Conservation (phyloP, 768 basidiomycete species). For the Vishniacozyma victoriae region DNA sequence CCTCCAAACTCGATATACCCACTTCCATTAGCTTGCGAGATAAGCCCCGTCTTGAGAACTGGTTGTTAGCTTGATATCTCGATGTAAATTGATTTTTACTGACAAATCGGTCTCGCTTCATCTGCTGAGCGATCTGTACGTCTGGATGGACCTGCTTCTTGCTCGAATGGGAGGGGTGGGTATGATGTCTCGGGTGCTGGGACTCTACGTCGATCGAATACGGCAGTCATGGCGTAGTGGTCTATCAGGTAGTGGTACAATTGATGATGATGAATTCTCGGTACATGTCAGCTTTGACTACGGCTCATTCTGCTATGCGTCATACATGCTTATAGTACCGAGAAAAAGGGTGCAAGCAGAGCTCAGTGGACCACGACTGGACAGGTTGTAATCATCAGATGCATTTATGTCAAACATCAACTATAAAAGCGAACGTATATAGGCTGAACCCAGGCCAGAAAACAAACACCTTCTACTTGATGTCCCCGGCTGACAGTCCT, state of each 20-base stretch:
- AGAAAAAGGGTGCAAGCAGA: too few species aligned
- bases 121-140: conserved; percentile 52
- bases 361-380: background rate
- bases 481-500: too few species aligned
- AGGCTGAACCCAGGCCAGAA: too few species aligned
- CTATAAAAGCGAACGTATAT: background rate
- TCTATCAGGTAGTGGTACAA: background rate
- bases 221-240: conserved; percentile 15
- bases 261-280: background rate
- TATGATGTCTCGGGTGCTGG: conserved; percentile 84
- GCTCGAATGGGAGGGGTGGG: conserved; percentile 55
- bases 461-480: too few species aligned
- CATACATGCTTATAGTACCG: background rate
- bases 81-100: conserved; percentile 30
- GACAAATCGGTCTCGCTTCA: conserved; percentile 85
- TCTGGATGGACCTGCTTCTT: conserved; percentile 30
- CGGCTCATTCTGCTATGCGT: background rate
- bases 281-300: background rate
- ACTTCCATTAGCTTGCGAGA: conserved; percentile 90
- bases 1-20: conserved; percentile 90
- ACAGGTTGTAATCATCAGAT: background rate
- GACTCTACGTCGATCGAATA: conserved; percentile 74
- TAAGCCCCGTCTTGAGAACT: conserved; percentile 87
- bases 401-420: background rate
- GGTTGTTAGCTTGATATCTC: conserved; percentile 3